Percentiles rank a stretch among this genome's conserved stretches.
Evolutionary conservation across 2,329 filamentous ascomycete genomes (phyloP).

Genomic region (Didymella segeticola): DNA sequence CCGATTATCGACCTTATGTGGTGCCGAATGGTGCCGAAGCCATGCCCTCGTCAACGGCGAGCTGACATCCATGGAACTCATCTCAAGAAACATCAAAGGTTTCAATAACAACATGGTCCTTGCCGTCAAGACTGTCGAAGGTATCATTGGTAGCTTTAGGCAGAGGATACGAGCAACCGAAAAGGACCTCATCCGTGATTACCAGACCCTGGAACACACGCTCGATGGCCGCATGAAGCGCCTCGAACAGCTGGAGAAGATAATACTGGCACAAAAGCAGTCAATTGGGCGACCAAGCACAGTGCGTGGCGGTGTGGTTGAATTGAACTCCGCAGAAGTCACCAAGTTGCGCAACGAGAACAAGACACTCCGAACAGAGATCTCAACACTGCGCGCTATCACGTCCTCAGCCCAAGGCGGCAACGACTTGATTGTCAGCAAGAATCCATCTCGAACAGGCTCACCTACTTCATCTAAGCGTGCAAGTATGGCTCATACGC

Average conservation of each 20-base stretch:
- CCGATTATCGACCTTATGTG: slow-evolving; percentile 82
- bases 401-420: slow-evolving; percentile 36
- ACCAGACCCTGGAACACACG: slow-evolving; percentile 81
- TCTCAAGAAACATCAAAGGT: slow-evolving; percentile 82
- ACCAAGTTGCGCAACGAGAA: slow-evolving; percentile 66
- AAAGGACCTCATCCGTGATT: slow-evolving; percentile 87
- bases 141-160: slow-evolving; percentile 78
- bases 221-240: slow-evolving; percentile 82
- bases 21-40: slow-evolving; percentile 87
- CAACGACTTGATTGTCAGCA: slow-evolving; percentile 32
- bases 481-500: slow-evolving; percentile 56
- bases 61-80: slow-evolving; percentile 82
- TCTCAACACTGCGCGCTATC: slow-evolving; percentile 67
- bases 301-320: slow-evolving; percentile 48
- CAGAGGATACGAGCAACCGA: slow-evolving; percentile 84
- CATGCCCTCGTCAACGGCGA: slow-evolving; percentile 90
- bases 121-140: slow-evolving; percentile 86
- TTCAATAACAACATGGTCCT: slow-evolving; percentile 90
- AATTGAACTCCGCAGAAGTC: slow-evolving; percentile 59
- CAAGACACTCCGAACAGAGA: slow-evolving; percentile 65
- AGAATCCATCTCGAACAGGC: slow-evolving; percentile 35
- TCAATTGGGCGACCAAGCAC: slow-evolving; percentile 49
- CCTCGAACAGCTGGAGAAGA: slow-evolving; percentile 83
- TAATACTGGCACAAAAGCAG: slow-evolving; percentile 60
- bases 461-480: slow-evolving; percentile 48